Evolutionary conservation across 345 rosid species (phyloP), one percentile per base, ranked within the genome.

Genomic region (Pugionium dolabratum): DNA sequence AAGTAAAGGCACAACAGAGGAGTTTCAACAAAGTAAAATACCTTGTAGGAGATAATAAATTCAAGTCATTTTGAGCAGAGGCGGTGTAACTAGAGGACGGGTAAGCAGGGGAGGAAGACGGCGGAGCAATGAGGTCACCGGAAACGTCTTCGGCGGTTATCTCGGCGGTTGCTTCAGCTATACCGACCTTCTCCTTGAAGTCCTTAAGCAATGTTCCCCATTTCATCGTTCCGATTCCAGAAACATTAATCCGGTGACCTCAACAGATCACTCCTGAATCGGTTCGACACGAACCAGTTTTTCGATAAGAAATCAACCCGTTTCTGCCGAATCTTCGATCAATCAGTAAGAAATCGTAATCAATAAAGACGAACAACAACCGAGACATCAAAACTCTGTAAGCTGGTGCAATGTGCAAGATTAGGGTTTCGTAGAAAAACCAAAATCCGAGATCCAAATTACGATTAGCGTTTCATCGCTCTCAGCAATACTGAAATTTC

Each of bases 151-250:
- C 36, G 64, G 79, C 42, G 25, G 68, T 41, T 18, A 18, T 18
- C 47, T 87, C 6, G 39, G 82, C 59, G 40, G 90, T 77, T 64
- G 96, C 81, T 80, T 85, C 95, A 78, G 96, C 72, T 70, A 94
- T 84, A 33, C 99, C 99, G 68, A 94, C 96, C 85, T 85, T 94
- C 83, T 90, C 97, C 86, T 83, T 90, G 48, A 94, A 82, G 79
- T 94, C 99, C 88, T 94, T 88, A 78, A 94, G 91, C 96, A 94
- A 84, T 79, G 97, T 75, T 73, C 66, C 85, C 99, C 99, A 94
- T 94, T 90, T 94, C 99, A 94, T 94, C 79, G 86, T 87, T 34
- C 67, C 65, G 83, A 77, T 78, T 67, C 72, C 62, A 76, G 61
- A 64, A 59, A 63, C 76, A 57, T 73, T 84, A 91, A 76, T 71